phyloP scores from a whole-genome alignment of 805 yeast species.

The Komagataella ulmi region DNA sequence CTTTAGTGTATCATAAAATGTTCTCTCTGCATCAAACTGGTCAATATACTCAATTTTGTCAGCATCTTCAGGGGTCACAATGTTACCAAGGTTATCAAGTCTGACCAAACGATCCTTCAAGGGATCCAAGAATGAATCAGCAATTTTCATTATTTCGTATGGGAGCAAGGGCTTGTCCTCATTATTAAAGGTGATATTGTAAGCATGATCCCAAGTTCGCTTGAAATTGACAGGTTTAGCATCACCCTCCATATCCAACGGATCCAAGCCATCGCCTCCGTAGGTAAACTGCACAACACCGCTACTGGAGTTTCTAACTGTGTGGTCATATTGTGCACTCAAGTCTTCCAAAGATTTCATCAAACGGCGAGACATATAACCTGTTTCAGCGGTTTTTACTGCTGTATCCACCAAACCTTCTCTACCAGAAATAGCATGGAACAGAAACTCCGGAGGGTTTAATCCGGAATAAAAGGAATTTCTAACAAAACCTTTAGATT shows the following conservation, averaged over 20 bases:
- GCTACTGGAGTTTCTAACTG: slow-evolving; percentile 89
- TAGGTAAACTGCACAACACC: slow-evolving; percentile 96
- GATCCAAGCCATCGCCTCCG: slow-evolving; percentile 98
- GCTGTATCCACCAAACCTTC: slow-evolving; percentile 99
- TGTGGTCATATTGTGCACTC: slow-evolving; percentile 83
- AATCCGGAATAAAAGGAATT: slow-evolving; percentile 91
- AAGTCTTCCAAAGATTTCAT: slow-evolving; percentile 97
- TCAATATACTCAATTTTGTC: slow-evolving; percentile 58
- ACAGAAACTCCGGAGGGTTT: slow-evolving; percentile 91
- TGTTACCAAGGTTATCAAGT: slow-evolving; percentile 59
- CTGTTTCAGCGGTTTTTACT: slow-evolving; percentile 98
- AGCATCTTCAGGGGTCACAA: slow-evolving; percentile 27
- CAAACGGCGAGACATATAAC: slow-evolving; percentile 94
- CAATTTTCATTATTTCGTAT: slow-evolving; percentile 44
- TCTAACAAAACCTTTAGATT: slow-evolving; percentile 93
- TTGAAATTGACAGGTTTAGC: slow-evolving; percentile 89
- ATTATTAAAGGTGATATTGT: slow-evolving; percentile 51
- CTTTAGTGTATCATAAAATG: slow-evolving; percentile 65
- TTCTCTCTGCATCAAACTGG: slow-evolving; percentile 78
- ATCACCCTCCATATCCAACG: slow-evolving; percentile 98
- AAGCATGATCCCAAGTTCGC: slow-evolving; percentile 91
- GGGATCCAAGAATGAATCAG: slow-evolving; percentile 45
- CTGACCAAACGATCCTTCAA: slow-evolving; percentile 47
- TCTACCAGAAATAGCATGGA: slow-evolving; percentile 99
- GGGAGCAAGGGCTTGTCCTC: slow-evolving; percentile 51